Evolutionary conservation across 192 early-diverging fungal genomes (phyloP).

Genomic region (Mortierella antarctica): DNA sequence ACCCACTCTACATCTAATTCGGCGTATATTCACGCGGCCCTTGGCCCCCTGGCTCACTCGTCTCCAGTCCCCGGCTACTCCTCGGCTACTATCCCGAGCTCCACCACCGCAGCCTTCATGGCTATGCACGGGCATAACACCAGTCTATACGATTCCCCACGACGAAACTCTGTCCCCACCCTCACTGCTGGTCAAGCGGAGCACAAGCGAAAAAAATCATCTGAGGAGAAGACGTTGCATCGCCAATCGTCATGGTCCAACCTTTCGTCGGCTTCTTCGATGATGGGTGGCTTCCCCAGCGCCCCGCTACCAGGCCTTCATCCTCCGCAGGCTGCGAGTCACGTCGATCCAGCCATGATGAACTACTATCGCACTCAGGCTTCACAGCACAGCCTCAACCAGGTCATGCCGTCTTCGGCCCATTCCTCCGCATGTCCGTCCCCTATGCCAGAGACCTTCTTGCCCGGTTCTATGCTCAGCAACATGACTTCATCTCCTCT

Average conservation of each 20-base stretch:
- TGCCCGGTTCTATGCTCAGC: slow-evolving; percentile 22
- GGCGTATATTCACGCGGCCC: slow-evolving; percentile 15
- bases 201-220: slow-evolving; percentile 18
- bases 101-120: slow-evolving; percentile 23
- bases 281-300: slow-evolving; percentile 1
- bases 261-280: slow-evolving; percentile 6
- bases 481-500: slow-evolving; percentile 12
- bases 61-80: slow-evolving; percentile 6
- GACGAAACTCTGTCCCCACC: slow-evolving; percentile 36
- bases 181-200: slow-evolving; percentile 18
- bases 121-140: slow-evolving; percentile 29
- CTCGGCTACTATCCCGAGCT: slow-evolving; percentile 6
- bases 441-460: slow-evolving; percentile 28
- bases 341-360: slow-evolving; percentile 16
- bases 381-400: slow-evolving; percentile 18
- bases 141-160: slow-evolving; percentile 11
- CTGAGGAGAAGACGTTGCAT: slow-evolving; percentile 36
- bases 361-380: slow-evolving; percentile 11
- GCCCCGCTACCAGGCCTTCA: slow-evolving; percentile 5
- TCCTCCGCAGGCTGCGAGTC: slow-evolving; percentile 1
- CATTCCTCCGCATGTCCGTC: slow-evolving; percentile 32
- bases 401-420: slow-evolving; percentile 19
- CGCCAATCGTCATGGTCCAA: slow-evolving; percentile 40
- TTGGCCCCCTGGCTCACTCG: slow-evolving; percentile 7
- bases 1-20: slow-evolving; percentile 6